Percentiles rank a stretch among this genome's conserved stretches.
phyloP scores from a whole-genome alignment of 1,139 yeast species.

The Chernovozyma sophiae-reginae region DNA sequence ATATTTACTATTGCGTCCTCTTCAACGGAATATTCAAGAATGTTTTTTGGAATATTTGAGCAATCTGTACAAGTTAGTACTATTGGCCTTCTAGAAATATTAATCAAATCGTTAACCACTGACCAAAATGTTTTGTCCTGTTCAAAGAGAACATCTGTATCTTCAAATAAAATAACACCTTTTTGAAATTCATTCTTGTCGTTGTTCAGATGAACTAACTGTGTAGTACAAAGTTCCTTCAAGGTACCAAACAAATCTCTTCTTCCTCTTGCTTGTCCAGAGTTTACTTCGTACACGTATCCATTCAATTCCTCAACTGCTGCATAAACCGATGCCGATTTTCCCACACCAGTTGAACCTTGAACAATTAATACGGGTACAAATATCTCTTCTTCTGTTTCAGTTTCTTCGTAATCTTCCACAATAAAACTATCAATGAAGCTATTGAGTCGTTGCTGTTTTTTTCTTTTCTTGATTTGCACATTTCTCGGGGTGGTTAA shows the following conservation, averaged over 20 bases:
- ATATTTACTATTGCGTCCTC: slow-evolving; percentile 35
- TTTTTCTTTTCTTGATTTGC: slow-evolving; percentile 18
- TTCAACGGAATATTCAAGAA: slow-evolving; percentile 43
- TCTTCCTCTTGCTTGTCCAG: slow-evolving; percentile 68
- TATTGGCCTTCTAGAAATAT: slow-evolving; percentile 73
- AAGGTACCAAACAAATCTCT: slow-evolving; percentile 64
- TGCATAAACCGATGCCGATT: slow-evolving; percentile 71
- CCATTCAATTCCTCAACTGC: slow-evolving; percentile 62
- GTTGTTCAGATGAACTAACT: slow-evolving; percentile 58
- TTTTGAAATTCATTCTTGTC: slow-evolving; percentile 43
- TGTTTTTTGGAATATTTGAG: slow-evolving; percentile 48
- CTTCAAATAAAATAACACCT: slow-evolving; percentile 77
- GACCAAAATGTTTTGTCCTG: slow-evolving; percentile 82
- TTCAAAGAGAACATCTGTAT: slow-evolving; percentile 78
- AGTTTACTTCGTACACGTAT: slow-evolving; percentile 77
- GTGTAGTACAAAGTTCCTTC: slow-evolving; percentile 81
- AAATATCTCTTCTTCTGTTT: slow-evolving; percentile 34
- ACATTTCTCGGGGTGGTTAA: slow-evolving; percentile 29
- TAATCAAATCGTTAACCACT: slow-evolving; percentile 59
- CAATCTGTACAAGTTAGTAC: slow-evolving; percentile 68
- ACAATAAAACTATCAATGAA: slow-evolving; percentile 27
- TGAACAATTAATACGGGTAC: slow-evolving; percentile 63
- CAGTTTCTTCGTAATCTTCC: slow-evolving; percentile 21
- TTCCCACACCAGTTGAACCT: slow-evolving; percentile 78
- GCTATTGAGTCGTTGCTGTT: slow-evolving; percentile 15